phyloP scores from a whole-genome alignment of 2,329 filamentous ascomycete species.

The Tolypocladium guangdongense region DNA sequence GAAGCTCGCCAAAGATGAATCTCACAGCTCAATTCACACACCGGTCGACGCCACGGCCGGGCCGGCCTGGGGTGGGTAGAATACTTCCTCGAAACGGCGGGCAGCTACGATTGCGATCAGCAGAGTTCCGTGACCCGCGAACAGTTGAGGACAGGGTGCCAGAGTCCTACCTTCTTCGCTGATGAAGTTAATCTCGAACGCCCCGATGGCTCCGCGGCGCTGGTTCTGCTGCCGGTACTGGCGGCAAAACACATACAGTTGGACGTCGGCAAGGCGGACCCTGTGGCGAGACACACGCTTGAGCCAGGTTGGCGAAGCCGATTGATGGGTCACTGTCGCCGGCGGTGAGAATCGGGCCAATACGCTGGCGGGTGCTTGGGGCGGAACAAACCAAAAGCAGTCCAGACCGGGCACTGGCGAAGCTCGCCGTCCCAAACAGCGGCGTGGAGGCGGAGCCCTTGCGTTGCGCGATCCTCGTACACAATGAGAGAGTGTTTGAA shows the following conservation, averaged over 20 bases:
- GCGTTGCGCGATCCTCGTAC: constrained; percentile 37
- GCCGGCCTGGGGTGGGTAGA: constrained; percentile 13
- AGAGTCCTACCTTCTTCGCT: constrained; percentile 24
- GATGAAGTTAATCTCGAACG: constrained; percentile 41
- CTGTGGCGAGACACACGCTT: constrained; percentile 33
- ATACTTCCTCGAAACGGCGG: constrained; percentile 29
- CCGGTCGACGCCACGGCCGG: not conserved
- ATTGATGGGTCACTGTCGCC: constrained; percentile 39
- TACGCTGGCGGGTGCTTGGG: not conserved
- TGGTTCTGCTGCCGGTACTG: constrained; percentile 41
- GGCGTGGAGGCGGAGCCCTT: constrained; percentile 43
- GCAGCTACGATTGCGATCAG: constrained; percentile 14
- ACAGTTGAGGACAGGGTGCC: not conserved
- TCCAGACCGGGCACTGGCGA: constrained; percentile 49
- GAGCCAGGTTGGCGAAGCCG: constrained; percentile 38
- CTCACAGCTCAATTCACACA: not conserved
- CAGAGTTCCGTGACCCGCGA: not conserved
- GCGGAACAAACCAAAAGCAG: constrained; percentile 43
- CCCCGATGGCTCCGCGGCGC: constrained; percentile 34
- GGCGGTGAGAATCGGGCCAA: not conserved
- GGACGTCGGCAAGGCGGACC: constrained; percentile 41
- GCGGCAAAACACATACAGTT: constrained; percentile 49
- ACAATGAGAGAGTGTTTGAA: constrained; percentile 43
- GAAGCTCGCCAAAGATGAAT: not conserved
- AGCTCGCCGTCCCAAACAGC: constrained; percentile 44